phyloP scores from a whole-genome alignment of 352 stramenopile genomes.

The Blastocystis sp. region DNA sequence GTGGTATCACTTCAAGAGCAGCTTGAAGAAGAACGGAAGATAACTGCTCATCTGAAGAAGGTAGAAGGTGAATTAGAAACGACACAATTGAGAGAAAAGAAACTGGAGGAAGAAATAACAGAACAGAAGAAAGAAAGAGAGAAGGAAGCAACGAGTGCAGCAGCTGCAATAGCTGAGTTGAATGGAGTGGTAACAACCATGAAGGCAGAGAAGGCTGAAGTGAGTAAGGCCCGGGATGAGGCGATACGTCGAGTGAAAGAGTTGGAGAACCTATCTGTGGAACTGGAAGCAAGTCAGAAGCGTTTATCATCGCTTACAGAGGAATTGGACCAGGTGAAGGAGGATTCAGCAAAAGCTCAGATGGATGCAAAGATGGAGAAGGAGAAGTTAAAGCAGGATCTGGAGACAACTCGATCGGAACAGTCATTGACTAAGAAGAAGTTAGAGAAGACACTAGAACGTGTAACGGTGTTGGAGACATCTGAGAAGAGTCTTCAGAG shows the following conservation, averaged over 20 bases:
- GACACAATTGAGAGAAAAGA: neutral
- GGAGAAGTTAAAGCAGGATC: neutral
- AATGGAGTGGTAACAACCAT: neutral
- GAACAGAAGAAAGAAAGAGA: neutral
- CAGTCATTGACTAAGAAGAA: constrained; percentile 8
- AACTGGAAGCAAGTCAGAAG: neutral
- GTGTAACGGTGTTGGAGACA: neutral
- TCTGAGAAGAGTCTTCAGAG: neutral
- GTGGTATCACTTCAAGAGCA: constrained; percentile 20
- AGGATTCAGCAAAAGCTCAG: neutral
- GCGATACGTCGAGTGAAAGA: neutral
- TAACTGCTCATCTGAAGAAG: neutral
- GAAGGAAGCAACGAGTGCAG: neutral
- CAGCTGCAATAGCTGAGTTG: neutral
- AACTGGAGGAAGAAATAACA: neutral
- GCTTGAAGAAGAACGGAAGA: constrained; percentile 4
- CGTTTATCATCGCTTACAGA: neutral
- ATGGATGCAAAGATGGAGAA: neutral
- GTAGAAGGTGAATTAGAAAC: neutral
- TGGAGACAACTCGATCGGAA: neutral
- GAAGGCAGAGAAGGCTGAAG: neutral
- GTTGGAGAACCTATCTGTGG: neutral
- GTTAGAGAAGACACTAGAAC: constrained; percentile 21
- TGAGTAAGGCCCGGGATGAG: constrained; percentile 23
- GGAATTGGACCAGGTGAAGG: neutral